Conservation (phyloP, 805 yeast genomes). For the Monosporozyma aquatica region DNA sequence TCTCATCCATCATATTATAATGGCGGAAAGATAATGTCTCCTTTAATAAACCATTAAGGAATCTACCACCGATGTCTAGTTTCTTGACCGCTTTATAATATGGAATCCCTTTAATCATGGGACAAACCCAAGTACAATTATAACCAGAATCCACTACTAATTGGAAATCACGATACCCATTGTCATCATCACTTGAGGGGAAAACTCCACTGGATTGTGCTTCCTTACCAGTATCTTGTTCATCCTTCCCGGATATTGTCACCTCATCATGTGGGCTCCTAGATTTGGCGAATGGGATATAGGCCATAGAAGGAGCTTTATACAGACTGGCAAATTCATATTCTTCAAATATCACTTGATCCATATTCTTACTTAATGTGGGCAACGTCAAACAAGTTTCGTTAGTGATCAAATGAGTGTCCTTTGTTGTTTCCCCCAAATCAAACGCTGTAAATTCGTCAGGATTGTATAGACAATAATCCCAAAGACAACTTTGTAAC, state of each 20-base stretch:
- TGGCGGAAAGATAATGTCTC: conserved; percentile 85
- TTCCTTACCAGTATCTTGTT: too few relatives aligned
- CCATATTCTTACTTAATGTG: conserved; percentile 71
- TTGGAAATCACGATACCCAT: conserved; percentile 47
- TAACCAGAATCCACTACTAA: conserved; percentile 84
- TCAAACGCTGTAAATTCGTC: conserved; percentile 37
- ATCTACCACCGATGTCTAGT: conserved; percentile 79
- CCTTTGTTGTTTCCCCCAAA: conserved; percentile 36
- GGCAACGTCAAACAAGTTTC: conserved; percentile 81
- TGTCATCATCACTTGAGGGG: too few relatives aligned
- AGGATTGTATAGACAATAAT: conserved; percentile 49
- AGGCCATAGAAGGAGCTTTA: conserved; percentile 52
- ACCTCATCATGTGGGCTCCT: conserved; percentile 5
- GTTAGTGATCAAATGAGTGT: conserved; percentile 56
- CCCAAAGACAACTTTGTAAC: conserved; percentile 83
- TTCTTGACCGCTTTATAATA: conserved; percentile 70
- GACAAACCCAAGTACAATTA: conserved; percentile 78
- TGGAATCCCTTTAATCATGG: conserved; percentile 70
- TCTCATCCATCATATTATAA: conserved; percentile 89
- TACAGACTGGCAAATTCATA: conserved; percentile 68
- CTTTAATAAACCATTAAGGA: conserved; percentile 70
- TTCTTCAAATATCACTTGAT: conserved; percentile 90
- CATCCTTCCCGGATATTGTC: conserved; percentile 18
- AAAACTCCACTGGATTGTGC: too few relatives aligned
- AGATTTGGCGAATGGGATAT: conserved; percentile 51